Base-by-base conservation (phyloP, 129 eudicot genomes). In the Flaveria brownii region DNA sequence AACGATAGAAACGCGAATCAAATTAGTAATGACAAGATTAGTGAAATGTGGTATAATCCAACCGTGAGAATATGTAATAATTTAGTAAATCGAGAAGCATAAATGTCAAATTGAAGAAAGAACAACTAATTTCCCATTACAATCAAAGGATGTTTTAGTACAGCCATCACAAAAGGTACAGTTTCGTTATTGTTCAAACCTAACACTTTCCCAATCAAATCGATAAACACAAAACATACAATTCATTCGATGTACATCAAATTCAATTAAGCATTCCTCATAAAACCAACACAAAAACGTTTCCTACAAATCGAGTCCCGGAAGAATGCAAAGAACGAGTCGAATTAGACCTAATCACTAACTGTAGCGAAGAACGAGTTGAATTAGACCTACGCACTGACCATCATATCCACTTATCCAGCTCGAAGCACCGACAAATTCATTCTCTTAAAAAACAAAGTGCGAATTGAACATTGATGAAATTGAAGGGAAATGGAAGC, bases 221-320 rank as follows among this genome's bases (percentile, higher is more conserved):
- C 78, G 61, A 74, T 74, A 43, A 43, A 26, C 61, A 60, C 15
- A 61, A 43, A 9, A 62, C 22, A 61, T 8, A 62, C 26, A 17
- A n/a, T 43, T 23, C 70, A 74, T n/a, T 23, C 6, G 25, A 59
- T 59, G 15, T 4, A 41, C 36, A 3, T n/a, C 59, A 0, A 62
- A 62, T 62, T 62, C 18, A 75, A 62, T 26, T 9, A 75, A 26
- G 2, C 33, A 30, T 25, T 74, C 77, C 69, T 59, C 68, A 57
- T 57, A 42, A 65, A 33, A 23, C 15, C n/a, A 67, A 16, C 56
- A 42, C 54, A 68, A 9, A 54, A 77, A 55, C 56, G 25, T 6
- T 61, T 75, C 12, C 47, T 42, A 45, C 43, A 61, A n/a, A 74
- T 15, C 60, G 25, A 61, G 62, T 10, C 5, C 5, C 39, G 39